Evolutionary conservation across 2,329 filamentous ascomycete genomes (phyloP).

Genomic region (Thielaviopsis populi): DNA sequence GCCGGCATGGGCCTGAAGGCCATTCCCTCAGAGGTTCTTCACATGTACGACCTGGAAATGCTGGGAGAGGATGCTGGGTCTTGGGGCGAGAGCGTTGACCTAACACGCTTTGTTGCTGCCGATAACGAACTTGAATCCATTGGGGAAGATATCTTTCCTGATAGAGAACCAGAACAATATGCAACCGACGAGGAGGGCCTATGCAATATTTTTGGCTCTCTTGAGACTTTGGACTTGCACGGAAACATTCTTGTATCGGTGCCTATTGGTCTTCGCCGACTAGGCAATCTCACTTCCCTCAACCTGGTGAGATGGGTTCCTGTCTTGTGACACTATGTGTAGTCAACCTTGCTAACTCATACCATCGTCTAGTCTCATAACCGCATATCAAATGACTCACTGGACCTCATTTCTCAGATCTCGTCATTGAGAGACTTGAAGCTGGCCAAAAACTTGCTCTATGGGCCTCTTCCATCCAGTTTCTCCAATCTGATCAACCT

Average conservation of each 20-base stretch:
- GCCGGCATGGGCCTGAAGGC: constrained; percentile 65
- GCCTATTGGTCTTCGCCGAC: constrained; percentile 58
- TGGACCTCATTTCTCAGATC: constrained; percentile 63
- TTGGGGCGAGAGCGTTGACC: constrained; percentile 86
- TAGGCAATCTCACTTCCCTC: constrained; percentile 61
- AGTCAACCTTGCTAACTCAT: not conserved
- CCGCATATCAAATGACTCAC: constrained; percentile 53
- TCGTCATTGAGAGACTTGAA: constrained; percentile 61
- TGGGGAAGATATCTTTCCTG: constrained; percentile 64
- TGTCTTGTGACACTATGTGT: not conserved
- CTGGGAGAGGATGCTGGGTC: constrained; percentile 47
- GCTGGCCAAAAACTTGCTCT: constrained; percentile 61
- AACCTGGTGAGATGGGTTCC: constrained; percentile 49
- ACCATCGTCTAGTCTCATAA: constrained; percentile 52
- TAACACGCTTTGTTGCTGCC: constrained; percentile 69
- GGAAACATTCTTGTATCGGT: constrained; percentile 61
- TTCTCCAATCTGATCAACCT: constrained; percentile 52
- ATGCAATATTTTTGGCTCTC: constrained; percentile 63
- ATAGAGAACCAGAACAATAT: constrained; percentile 36
- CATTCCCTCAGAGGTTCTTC: constrained; percentile 68
- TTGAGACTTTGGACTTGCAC: constrained; percentile 74
- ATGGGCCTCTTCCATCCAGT: constrained; percentile 49
- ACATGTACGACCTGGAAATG: constrained; percentile 74
- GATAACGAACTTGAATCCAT: constrained; percentile 75
- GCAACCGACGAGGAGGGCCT: constrained; percentile 48